A percentile compares a stretch with the other conserved stretches of the same genome.
Conservation (phyloP, 2,329 filamentous ascomycete species). For the Colletotrichum cuscutae region DNA sequence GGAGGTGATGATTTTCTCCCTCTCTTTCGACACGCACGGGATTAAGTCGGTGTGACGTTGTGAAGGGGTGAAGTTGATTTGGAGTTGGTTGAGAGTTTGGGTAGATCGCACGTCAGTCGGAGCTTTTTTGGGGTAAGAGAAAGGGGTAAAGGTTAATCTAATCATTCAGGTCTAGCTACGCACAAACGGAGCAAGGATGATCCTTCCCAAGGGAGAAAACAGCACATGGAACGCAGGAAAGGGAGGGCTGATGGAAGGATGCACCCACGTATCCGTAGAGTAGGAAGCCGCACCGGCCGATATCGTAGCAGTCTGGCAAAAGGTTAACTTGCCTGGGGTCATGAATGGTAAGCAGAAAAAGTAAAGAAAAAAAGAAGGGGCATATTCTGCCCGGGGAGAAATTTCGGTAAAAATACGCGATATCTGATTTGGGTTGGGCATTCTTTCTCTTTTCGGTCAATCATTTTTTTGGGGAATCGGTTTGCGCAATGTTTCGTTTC, state of each 20-base stretch:
- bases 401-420: neutral
- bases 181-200: constrained; percentile 15
- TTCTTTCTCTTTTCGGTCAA: neutral
- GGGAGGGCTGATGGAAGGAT: neutral
- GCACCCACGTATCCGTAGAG: neutral
- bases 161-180: neutral
- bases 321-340: neutral
- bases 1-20: neutral
- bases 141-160: neutral
- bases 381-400: constrained; percentile 30
- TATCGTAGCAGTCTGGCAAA: neutral
- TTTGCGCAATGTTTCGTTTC: neutral
- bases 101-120: neutral
- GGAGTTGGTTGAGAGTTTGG: constrained; percentile 19
- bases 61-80: neutral
- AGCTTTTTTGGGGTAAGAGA: neutral
- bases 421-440: neutral
- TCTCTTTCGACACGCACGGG: neutral
- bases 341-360: neutral
- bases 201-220: neutral
- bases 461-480: neutral
- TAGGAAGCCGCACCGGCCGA: neutral
- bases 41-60: constrained; percentile 3
- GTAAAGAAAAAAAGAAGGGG: neutral
- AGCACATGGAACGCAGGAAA: neutral